These are phyloP conservation scores for Umbilicus rupestris DNA, from an alignment of 164 flowering plant genomes.

Conservation along the genomic window DNA sequence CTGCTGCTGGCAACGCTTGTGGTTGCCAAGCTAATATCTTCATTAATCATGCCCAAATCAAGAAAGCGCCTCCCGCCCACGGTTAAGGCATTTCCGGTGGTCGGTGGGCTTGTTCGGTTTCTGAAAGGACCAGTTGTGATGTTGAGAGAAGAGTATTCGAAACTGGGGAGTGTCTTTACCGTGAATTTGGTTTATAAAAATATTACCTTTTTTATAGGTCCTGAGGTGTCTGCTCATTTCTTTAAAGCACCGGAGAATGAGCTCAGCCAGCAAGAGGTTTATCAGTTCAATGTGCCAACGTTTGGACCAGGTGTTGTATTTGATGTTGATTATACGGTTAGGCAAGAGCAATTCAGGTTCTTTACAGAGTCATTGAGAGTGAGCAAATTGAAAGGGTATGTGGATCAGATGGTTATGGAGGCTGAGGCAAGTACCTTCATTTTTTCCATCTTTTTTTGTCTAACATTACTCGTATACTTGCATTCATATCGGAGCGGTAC, in stretches of 20 bases:
- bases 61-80: constrained; percentile 65
- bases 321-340: constrained; percentile 66
- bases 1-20: constrained; percentile 55
- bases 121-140: constrained; percentile 83
- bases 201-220: constrained; percentile 74
- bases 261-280: constrained; percentile 97
- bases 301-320: constrained; percentile 97
- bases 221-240: constrained; percentile 90
- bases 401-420: constrained; percentile 89
- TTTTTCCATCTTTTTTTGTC: background rate
- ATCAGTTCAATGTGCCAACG: constrained; percentile 95
- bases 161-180: constrained; percentile 87
- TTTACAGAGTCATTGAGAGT: constrained; percentile 84
- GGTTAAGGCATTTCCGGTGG: constrained; percentile 46
- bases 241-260: constrained; percentile 88
- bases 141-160: constrained; percentile 83
- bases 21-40: constrained; percentile 57
- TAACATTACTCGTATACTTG: background rate
- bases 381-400: constrained; percentile 74
- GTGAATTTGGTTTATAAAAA: constrained; percentile 57
- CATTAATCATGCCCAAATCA: constrained; percentile 43
- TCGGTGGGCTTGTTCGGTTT: constrained; percentile 74
- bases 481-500: background rate
- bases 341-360: constrained; percentile 96
- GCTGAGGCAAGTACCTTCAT: constrained; percentile 46